Evolutionary conservation across 257 asterid genomes (phyloP).

Genomic region (Nicotiana noctiflora): DNA sequence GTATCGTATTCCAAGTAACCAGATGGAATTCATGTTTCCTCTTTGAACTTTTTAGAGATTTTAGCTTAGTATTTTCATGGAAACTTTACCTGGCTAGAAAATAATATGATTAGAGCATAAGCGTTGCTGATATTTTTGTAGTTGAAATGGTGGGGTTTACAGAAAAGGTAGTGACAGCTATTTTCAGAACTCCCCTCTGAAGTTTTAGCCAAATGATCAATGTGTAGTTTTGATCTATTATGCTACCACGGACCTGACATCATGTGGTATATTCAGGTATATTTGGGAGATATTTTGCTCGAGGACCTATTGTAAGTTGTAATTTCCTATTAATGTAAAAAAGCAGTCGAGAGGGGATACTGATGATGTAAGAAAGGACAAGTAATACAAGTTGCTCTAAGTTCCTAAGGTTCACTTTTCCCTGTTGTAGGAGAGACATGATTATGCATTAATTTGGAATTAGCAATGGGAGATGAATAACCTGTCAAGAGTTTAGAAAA

Average conservation of each 20-base stretch:
- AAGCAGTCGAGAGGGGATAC: neutral
- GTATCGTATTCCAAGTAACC: neutral
- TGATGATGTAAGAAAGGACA: neutral
- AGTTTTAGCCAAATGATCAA: neutral
- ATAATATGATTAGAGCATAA: neutral
- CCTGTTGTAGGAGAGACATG: slow-evolving; percentile 82
- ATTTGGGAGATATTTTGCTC: slow-evolving; percentile 96
- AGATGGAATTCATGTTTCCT: neutral
- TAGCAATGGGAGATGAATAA: slow-evolving; percentile 93
- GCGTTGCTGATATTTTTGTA: neutral
- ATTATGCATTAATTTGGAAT: slow-evolving; percentile 86
- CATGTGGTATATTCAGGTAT: slow-evolving; percentile 50
- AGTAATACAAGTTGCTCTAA: neutral
- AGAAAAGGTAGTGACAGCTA: neutral
- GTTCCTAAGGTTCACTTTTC: slow-evolving; percentile 2
- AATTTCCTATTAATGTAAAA: neutral
- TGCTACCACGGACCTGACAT: slow-evolving; percentile 7
- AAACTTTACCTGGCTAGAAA: too few relatives aligned
- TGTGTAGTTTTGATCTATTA: neutral
- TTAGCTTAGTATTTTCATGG: neutral
- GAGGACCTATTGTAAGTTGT: slow-evolving; percentile 83
- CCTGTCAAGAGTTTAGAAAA: neutral
- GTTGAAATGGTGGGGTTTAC: neutral
- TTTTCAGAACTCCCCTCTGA: neutral
- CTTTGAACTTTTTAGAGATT: neutral